Base-by-base conservation (phyloP, 768 basidiomycete species). In the Boletus pseudo-olivaceus region DNA sequence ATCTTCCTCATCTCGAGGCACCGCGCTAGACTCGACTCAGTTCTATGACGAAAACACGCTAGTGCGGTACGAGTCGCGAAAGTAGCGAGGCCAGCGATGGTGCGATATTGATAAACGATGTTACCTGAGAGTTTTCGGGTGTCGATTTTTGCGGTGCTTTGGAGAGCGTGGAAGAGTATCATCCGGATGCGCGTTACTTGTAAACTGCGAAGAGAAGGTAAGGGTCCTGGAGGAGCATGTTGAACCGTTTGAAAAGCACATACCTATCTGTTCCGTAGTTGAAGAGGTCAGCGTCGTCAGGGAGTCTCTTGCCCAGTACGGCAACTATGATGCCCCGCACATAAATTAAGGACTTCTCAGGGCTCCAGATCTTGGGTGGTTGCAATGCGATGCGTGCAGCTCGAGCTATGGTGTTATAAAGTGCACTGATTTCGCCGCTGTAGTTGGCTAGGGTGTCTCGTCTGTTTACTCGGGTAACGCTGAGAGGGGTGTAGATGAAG, bases 101-200 rank as follows among this genome's bases (percentile, higher is more conserved):
- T 72, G 4, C 71, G 74, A 51, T 76, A 52, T 8, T 66, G 57
- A 53, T 74, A 73, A 2, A 78, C 69, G 43, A 77, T 66, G 40
- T 69, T 73, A 12, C 62, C 56, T 0, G 74, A 38, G 43, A 63
- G n/a, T 45, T 61, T 56, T 20, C 57, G 54, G 1, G 55, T 62
- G 30, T 67, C 62, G 6, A 57, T 14, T 19, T 60, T 47, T 2
- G 64, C 59, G 0, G 67, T 59, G 8, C 56, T 52, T n/a, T 65
- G 68, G 5, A 78, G 57, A 14, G 69, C 67, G 2, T 66, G 67
- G 10, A 78, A 56, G 19, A 80, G 59, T 19, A 69, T 63, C 46
- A 75, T 72, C 4, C 75, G 73, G 29, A 77, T 74, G 62, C 71
- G 73, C 0, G 74, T 76, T 19, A 72, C 73, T 56, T 73, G 69